phyloP scores from a whole-genome alignment of 1,284 basidiomycete species.

The Ganoderma sp. region DNA sequence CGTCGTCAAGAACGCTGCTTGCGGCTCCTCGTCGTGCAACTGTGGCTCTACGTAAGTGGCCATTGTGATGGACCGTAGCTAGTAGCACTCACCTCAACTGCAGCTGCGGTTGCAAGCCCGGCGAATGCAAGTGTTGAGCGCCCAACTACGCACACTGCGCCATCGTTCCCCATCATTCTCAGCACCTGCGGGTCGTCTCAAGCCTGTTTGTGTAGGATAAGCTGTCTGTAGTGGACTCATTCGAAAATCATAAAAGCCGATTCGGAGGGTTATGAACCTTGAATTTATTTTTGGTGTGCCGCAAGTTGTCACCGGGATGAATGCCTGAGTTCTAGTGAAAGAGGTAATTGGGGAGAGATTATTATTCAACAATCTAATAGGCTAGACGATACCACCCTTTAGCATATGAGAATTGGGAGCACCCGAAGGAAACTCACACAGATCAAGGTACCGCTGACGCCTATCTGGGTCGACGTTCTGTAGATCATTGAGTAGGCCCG shows the following conservation, averaged over 20 bases:
- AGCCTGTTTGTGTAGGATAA: slow-evolving; percentile 26
- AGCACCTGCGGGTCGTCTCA: slow-evolving; percentile 3
- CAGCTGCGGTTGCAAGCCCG: slow-evolving; percentile 63
- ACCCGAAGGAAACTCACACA: slow-evolving; percentile 51
- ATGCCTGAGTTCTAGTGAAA: background rate
- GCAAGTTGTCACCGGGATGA: background rate
- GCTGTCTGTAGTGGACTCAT: slow-evolving; percentile 12
- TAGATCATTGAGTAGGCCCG: slow-evolving; percentile 57
- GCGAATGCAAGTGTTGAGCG: slow-evolving; percentile 66
- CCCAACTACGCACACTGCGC: slow-evolving; percentile 1
- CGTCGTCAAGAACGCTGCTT: slow-evolving; percentile 52
- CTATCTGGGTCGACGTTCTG: slow-evolving; percentile 64
- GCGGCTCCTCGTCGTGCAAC: slow-evolving; percentile 55
- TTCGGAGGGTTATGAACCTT: background rate
- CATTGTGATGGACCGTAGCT: background rate
- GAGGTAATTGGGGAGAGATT: background rate
- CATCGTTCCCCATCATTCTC: slow-evolving; percentile 4
- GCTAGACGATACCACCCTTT: background rate
- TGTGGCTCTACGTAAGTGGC: slow-evolving; percentile 56
- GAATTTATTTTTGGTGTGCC: background rate
- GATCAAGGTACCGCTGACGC: slow-evolving; percentile 63
- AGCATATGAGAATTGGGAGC: background rate
- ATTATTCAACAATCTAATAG: background rate
- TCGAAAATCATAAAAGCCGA: background rate
- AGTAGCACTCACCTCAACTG: slow-evolving; percentile 14